Evolutionary conservation across 2,329 filamentous ascomycete genomes (phyloP).

Genomic region (Calonectria henricotiae): DNA sequence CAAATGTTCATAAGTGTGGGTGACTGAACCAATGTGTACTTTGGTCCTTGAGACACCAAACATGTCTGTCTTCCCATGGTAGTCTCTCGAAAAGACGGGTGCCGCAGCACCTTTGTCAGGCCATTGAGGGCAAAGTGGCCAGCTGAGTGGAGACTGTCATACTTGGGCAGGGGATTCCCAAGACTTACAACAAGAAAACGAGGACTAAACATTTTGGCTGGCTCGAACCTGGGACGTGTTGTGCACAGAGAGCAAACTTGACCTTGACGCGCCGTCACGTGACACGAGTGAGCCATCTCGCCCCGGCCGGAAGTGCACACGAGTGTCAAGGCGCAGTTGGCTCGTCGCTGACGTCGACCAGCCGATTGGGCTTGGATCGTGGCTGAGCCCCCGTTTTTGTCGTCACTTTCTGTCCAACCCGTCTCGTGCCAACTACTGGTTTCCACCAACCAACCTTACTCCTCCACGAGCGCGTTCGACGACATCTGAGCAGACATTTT

Average conservation of each 20-base stretch:
- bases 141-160: slow-evolving; percentile 87
- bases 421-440: slow-evolving; percentile 44
- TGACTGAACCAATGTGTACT: slow-evolving; percentile 81
- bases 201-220: slow-evolving; percentile 58
- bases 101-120: slow-evolving; percentile 65
- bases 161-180: slow-evolving; percentile 86
- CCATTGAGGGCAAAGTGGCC: slow-evolving; percentile 84
- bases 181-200: slow-evolving; percentile 87
- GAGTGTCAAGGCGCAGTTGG: slow-evolving; percentile 37
- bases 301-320: slow-evolving; percentile 33
- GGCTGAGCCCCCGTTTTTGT: slow-evolving; percentile 56
- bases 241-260: too few species aligned
- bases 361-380: slow-evolving; percentile 54
- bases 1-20: slow-evolving; percentile 88
- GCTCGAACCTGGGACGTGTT: slow-evolving; percentile 7
- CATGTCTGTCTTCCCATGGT: slow-evolving; percentile 70
- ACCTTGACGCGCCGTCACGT: slow-evolving; percentile 53
- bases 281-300: slow-evolving; percentile 30
- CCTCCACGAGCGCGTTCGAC: slow-evolving; percentile 42
- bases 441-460: slow-evolving; percentile 41
- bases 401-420: slow-evolving; percentile 53
- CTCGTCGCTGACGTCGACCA: slow-evolving; percentile 55
- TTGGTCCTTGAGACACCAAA: slow-evolving; percentile 64
- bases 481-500: slow-evolving; percentile 33
- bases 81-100: slow-evolving; percentile 67